These are phyloP conservation scores for Spathaspora boniae DNA, from an alignment of 805 yeast genomes.

Conservation along the genomic window DNA sequence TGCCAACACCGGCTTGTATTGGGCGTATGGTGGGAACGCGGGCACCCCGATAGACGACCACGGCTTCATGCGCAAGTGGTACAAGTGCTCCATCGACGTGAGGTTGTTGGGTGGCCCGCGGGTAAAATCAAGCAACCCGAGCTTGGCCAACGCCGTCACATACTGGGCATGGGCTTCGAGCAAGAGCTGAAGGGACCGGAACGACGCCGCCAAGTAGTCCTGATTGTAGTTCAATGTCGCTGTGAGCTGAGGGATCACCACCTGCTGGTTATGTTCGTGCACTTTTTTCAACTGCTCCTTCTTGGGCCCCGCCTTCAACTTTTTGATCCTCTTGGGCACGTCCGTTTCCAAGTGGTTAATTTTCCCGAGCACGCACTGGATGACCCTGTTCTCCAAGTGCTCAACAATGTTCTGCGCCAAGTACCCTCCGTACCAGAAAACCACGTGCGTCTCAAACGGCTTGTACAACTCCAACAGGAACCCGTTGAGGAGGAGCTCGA, in stretches of 20 bases:
- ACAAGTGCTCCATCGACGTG: conserved; percentile 22
- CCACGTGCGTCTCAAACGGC: conserved; percentile 61
- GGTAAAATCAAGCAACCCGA: conserved; percentile 19
- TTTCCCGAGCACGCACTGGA: conserved; percentile 29
- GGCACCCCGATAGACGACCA: conserved; percentile 82
- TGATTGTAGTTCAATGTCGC: conserved; percentile 20
- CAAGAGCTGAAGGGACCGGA: conserved; percentile 16
- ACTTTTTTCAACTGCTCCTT: conserved; percentile 33
- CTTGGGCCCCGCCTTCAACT: conserved; percentile 49
- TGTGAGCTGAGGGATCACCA: conserved; percentile 34
- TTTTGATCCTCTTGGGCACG: conserved; percentile 41
- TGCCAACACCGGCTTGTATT: conserved; percentile 18
- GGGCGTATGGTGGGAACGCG: conserved; percentile 49
- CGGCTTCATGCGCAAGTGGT: conserved; percentile 65
- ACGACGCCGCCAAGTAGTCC: conserved; percentile 17
- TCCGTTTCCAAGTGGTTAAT: conserved; percentile 29
- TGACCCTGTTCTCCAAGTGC: conserved; percentile 43
- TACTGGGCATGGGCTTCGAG: conserved; percentile 18
- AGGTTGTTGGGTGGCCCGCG: conserved; percentile 23
- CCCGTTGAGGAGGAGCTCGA: conserved; percentile 67
- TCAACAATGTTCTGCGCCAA: conserved; percentile 38
- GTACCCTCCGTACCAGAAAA: conserved; percentile 66
- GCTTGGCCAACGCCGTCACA: conserved; percentile 17
- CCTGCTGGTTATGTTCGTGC: conserved; percentile 26
- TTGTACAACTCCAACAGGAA: conserved; percentile 72